Percentiles rank a stretch among this genome's conserved stretches.
Evolutionary conservation across 495 filamentous ascomycete genomes (phyloP).

Genomic region (Neurospora intermedia): DNA sequence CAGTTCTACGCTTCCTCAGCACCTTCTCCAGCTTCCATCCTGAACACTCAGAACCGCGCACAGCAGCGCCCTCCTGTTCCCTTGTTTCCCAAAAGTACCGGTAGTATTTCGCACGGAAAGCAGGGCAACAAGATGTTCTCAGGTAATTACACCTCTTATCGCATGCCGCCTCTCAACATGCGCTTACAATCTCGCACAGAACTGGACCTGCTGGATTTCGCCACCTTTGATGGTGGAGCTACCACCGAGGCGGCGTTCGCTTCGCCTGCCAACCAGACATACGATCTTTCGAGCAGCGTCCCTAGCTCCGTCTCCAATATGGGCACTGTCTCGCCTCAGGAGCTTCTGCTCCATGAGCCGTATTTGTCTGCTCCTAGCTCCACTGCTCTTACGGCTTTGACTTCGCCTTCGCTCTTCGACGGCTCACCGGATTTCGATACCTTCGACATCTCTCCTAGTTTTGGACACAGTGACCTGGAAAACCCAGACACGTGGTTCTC

Average conservation of each 20-base stretch:
- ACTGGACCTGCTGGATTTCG: constrained; percentile 39
- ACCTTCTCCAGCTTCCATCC: constrained; percentile 34
- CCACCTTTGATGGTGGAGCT: constrained; percentile 41
- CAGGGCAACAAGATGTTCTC: constrained; percentile 38
- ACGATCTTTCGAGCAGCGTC: constrained; percentile 33
- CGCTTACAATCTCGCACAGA: constrained; percentile 37
- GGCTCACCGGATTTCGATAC: constrained; percentile 62
- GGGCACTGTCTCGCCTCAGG: constrained; percentile 77
- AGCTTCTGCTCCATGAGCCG: constrained; percentile 58
- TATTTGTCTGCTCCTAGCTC: constrained; percentile 71
- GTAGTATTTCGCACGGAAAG: constrained; percentile 31
- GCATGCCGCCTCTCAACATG: not conserved
- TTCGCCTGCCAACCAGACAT: constrained; percentile 38
- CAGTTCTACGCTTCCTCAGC: constrained; percentile 47
- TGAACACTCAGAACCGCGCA: constrained; percentile 29
- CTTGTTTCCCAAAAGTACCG: constrained; percentile 39
- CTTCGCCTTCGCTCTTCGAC: constrained; percentile 66
- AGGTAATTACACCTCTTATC: constrained; percentile 20
- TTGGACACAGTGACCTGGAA: constrained; percentile 40
- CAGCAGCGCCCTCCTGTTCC: constrained; percentile 39
- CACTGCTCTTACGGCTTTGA: constrained; percentile 70
- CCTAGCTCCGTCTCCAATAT: constrained; percentile 35
- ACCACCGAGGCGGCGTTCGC: constrained; percentile 34
- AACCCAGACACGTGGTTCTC: constrained; percentile 45
- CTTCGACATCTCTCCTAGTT: constrained; percentile 68